Percentiles rank a stretch among this genome's conserved stretches.
Evolutionary conservation across 192 early-diverging fungal genomes (phyloP).

Genomic region (Linnemannia schmuckeri): DNA sequence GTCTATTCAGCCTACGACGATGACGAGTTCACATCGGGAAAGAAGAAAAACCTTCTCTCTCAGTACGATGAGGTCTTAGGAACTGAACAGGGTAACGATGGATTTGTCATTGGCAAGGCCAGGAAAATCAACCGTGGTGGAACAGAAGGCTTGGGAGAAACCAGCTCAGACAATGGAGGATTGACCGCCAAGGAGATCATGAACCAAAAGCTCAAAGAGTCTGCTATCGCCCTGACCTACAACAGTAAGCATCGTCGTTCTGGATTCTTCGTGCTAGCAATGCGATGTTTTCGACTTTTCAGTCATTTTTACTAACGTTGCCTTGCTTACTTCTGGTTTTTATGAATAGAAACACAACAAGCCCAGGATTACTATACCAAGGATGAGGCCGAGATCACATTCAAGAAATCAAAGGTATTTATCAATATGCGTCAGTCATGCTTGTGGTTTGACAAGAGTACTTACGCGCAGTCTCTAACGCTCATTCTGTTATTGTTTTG

Average conservation of each 20-base stretch:
- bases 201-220: constrained; percentile 51
- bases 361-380: constrained; percentile 92
- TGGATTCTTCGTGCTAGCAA: neutral
- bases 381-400: constrained; percentile 81
- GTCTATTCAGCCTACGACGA: constrained; percentile 84
- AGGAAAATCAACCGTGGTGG: constrained; percentile 16
- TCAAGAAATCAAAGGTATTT: constrained; percentile 86
- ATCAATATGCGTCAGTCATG: neutral
- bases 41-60: constrained; percentile 70
- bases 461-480: neutral
- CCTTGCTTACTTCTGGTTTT: neutral
- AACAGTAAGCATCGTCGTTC: constrained; percentile 54
- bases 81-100: constrained; percentile 31
- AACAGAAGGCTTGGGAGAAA: neutral
- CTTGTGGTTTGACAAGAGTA: neutral
- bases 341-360: constrained; percentile 65
- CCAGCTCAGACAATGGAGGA: neutral
- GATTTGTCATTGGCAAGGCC: constrained; percentile 51
- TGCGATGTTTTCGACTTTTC: neutral
- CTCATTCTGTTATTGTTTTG: constrained; percentile 22
- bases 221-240: constrained; percentile 66
- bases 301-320: neutral
- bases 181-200: constrained; percentile 44
- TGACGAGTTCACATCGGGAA: constrained; percentile 68
- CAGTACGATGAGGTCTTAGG: constrained; percentile 86